Evolutionary conservation across 495 filamentous ascomycete genomes (phyloP).

Genomic region (Cudoniella acicularis): DNA sequence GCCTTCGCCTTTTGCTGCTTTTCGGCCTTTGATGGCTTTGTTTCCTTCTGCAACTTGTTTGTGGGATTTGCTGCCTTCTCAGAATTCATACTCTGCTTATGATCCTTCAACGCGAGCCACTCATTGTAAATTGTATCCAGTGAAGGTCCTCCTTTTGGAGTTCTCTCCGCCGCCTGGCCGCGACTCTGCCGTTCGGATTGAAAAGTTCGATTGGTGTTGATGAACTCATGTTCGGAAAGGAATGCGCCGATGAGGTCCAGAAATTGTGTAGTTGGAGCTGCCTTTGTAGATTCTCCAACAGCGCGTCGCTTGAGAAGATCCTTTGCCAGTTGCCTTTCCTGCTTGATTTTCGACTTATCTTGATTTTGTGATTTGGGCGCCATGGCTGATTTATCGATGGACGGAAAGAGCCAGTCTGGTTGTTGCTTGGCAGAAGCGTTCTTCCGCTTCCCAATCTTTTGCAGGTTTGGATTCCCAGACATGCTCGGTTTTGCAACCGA

Average conservation of each 20-base stretch:
- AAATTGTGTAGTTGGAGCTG: conserved; percentile 51
- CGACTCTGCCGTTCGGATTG: conserved; percentile 50
- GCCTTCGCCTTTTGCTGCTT: conserved; percentile 36
- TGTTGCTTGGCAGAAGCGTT: conserved; percentile 11
- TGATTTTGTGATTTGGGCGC: conserved; percentile 7
- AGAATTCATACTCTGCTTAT: neutral
- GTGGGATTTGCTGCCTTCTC: neutral
- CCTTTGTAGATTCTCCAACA: conserved; percentile 14
- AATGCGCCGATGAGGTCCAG: conserved; percentile 64
- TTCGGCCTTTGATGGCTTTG: conserved; percentile 31
- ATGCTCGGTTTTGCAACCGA: conserved; percentile 6
- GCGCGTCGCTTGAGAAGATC: conserved; percentile 20
- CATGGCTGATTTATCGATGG: conserved; percentile 1
- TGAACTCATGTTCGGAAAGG: conserved; percentile 61
- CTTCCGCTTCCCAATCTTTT: conserved; percentile 25
- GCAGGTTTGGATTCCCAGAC: conserved; percentile 26
- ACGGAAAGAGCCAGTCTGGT: conserved; percentile 27
- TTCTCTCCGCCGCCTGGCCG: conserved; percentile 27
- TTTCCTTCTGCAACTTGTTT: conserved; percentile 20
- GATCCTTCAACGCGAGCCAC: conserved; percentile 32
- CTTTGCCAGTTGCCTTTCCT: conserved; percentile 21
- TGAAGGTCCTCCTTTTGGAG: conserved; percentile 34
- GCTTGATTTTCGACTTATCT: conserved; percentile 12
- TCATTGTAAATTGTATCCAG: conserved; percentile 46
- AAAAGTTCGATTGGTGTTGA: conserved; percentile 54